phyloP scores from a whole-genome alignment of 225 moss, liverwort and hornwort genomes.

The Neckera pumila region DNA sequence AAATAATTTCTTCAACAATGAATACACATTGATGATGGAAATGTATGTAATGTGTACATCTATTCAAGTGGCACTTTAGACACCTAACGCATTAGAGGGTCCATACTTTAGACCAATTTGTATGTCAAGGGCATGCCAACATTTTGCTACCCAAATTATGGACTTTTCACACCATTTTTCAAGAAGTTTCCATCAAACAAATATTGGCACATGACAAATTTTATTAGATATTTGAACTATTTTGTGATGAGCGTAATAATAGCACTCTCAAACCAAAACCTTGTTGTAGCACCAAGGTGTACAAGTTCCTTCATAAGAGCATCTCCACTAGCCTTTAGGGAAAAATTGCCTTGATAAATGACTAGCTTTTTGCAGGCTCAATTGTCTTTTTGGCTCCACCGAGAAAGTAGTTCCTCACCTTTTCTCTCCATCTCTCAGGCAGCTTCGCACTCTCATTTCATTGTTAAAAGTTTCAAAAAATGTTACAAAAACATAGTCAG shows the following conservation, averaged over 20 bases:
- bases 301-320: neutral
- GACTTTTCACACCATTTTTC: neutral
- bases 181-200: neutral
- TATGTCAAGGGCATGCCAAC: fast-evolving
- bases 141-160: neutral
- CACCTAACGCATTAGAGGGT: fast-evolving
- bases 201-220: neutral
- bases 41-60: neutral
- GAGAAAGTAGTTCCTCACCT: too few species aligned
- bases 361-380: too few species aligned
- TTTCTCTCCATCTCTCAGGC: too few species aligned
- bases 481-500: too few species aligned
- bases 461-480: too few species aligned
- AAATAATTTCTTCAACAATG: neutral
- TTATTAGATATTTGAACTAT: neutral
- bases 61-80: neutral
- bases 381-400: fast-evolving
- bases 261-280: neutral
- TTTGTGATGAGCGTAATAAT: neutral
- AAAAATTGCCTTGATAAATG: too few species aligned
- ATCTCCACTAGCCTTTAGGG: too few species aligned
- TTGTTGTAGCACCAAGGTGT: neutral
- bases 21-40: neutral
- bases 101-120: neutral
- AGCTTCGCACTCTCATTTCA: too few species aligned